These are phyloP conservation scores for Epichloe gansuensis DNA, from an alignment of 2,329 filamentous ascomycete species.

Conservation along the genomic window DNA sequence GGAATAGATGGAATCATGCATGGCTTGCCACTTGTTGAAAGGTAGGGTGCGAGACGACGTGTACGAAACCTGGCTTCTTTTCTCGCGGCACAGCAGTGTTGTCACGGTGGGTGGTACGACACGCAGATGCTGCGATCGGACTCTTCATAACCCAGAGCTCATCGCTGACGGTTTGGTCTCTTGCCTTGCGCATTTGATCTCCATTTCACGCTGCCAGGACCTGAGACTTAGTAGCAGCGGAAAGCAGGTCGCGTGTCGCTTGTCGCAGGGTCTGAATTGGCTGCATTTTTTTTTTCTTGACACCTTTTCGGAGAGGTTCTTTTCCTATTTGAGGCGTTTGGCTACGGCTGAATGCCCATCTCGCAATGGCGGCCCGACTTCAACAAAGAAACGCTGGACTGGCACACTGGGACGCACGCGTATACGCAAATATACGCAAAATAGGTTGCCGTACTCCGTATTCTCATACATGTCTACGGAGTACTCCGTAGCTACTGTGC, in stretches of 20 bases:
- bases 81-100: background rate
- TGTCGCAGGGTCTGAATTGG: background rate
- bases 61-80: background rate
- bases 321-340: no score
- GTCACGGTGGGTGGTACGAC: background rate
- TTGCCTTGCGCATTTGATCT: background rate
- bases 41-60: background rate
- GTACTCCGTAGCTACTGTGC: background rate
- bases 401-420: background rate
- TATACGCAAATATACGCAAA: background rate
- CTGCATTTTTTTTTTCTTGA: background rate
- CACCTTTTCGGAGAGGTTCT: background rate
- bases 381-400: background rate
- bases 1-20: background rate
- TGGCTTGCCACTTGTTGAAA: background rate
- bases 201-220: background rate
- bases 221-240: background rate
- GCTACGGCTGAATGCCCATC: background rate
- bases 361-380: background rate
- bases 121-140: background rate
- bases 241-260: background rate
- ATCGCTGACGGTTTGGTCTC: background rate
- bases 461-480: background rate
- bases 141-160: background rate
- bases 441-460: background rate